Evolutionary conservation across 2,329 filamentous ascomycete genomes (phyloP).

Genomic region (Tolypocladium nubicola): DNA sequence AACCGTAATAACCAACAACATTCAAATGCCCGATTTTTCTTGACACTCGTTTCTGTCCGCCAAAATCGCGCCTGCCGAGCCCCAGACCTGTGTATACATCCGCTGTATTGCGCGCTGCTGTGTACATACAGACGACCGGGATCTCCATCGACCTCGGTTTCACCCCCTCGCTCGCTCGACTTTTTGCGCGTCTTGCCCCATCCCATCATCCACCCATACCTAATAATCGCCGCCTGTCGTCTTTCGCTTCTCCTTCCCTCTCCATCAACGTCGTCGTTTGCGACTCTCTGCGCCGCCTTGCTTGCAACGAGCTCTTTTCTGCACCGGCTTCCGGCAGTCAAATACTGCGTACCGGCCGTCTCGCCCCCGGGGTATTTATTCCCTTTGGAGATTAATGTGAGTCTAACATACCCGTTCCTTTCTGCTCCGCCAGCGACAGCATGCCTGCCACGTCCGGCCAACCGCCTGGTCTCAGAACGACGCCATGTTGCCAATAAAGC

Average conservation of each 20-base stretch:
- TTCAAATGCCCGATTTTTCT: not conserved
- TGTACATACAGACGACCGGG: not conserved
- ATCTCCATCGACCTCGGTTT: constrained; percentile 2
- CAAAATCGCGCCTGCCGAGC: not conserved
- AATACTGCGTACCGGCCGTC: not conserved
- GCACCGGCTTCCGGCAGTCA: not conserved
- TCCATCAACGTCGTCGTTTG: not conserved
- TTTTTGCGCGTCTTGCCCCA: not conserved
- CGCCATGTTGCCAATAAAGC: constrained; percentile 1
- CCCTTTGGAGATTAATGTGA: constrained; percentile 25
- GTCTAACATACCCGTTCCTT: constrained; percentile 13
- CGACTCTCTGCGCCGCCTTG: not conserved
- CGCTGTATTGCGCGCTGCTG: not conserved
- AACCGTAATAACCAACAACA: not conserved
- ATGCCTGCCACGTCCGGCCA: constrained; percentile 17
- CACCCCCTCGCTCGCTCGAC: constrained; percentile 2
- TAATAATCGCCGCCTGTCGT: not conserved
- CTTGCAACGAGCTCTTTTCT: not conserved
- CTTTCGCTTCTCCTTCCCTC: not conserved
- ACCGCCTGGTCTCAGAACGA: constrained; percentile 11
- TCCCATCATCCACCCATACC: not conserved
- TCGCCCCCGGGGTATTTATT: constrained; percentile 4
- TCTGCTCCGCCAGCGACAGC: constrained; percentile 15
- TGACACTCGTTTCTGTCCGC: not conserved
- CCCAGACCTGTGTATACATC: not conserved